Evolutionary conservation across 306 rosid species (phyloP), one percentile per base, ranked within the genome.

Genomic region (Malus asiatica): DNA sequence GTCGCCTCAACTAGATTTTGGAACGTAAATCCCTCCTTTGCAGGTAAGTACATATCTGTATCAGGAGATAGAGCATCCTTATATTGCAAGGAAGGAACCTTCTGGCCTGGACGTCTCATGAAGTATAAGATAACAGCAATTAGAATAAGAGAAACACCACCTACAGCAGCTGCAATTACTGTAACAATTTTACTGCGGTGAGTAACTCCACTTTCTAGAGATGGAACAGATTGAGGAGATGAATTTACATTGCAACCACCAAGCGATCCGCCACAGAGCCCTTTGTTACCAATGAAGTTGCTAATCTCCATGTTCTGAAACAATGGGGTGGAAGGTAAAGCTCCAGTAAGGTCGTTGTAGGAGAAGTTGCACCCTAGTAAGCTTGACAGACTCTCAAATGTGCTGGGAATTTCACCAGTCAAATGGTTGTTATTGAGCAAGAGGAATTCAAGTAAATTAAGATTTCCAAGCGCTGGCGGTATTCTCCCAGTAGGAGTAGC

Each of bases 1-100:
- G 99, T 96, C 44, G 90, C 97, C 84, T 92, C 99, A 73, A 96
- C 89, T 20, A 96, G 89, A 80, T 96, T 97, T 66, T 88, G 93
- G 84, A 96, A 90, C 29, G 89, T 82, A 77, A 92, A 86, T 57
- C 89, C 90, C 6, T 92, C 99, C 68, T 90, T 96, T 53, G 94
- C 93, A 78, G 90, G 96, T 16, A 96, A 86, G 84, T 90, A 96
- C 72, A 90, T 78, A 82, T 96, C 97, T 10, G 91, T 86, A 82
- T 88, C 96, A 2, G 87, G 76, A 55, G 91, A 86, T 66, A 86
- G 80, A 74, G 77, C 68, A 81, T 90, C 93, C 35, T 87, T 70
- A 75, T 84, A 87, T 27, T 66, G 83, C 68, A 68, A 71, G 52
- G 98, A 76, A 78, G 81, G 73, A 70, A 73, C 77, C 1, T 81